A percentile compares a stretch with the other conserved stretches of the same genome.
These are phyloP conservation scores for Macrophomina pseudophaseolina DNA, from an alignment of 2,329 filamentous ascomycete species.

Conservation along the genomic window DNA sequence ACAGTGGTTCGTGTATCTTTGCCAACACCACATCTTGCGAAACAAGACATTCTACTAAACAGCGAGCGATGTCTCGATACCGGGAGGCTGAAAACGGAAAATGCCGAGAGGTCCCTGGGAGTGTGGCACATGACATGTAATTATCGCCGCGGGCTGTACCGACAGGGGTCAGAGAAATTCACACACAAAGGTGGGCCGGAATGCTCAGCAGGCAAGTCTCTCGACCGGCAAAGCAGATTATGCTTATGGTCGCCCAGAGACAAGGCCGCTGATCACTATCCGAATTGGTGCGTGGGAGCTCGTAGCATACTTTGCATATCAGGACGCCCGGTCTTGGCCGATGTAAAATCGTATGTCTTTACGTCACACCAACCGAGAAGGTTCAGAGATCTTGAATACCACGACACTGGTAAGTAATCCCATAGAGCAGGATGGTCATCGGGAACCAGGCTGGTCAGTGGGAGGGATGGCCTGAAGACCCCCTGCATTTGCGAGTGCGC, in stretches of 20 bases:
- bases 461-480: background rate
- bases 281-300: background rate
- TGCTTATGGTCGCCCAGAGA: background rate
- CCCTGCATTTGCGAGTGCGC: background rate
- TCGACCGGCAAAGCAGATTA: background rate
- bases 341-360: constrained; percentile 1
- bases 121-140: no score
- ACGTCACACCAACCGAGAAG: constrained; percentile 4
- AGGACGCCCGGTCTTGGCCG: background rate
- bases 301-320: background rate
- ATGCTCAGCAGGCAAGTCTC: background rate
- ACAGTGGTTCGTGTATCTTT: background rate
- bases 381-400: constrained; percentile 2
- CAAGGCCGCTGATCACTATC: background rate
- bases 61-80: background rate
- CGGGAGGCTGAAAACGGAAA: no score
- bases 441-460: background rate
- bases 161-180: background rate
- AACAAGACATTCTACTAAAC: background rate
- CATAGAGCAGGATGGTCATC: background rate
- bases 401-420: background rate
- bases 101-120: no score
- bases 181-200: background rate
- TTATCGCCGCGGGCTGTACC: no score
- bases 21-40: background rate